Conservation (phyloP, 2,329 filamentous ascomycete species). For the Aspergillus awamori region DNA sequence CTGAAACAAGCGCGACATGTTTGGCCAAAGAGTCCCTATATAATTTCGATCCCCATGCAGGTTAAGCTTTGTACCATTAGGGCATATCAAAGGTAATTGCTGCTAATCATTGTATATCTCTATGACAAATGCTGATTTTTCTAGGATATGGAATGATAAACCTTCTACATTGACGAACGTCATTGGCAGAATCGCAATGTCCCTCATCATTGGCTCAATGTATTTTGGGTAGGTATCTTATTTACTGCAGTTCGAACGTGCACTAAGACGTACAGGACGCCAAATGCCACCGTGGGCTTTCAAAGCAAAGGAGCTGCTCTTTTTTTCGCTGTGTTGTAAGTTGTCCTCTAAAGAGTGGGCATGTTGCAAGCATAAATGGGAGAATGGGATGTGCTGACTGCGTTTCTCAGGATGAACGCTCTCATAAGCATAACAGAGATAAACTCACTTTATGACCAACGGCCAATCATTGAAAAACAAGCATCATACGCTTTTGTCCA, state of each 20-base stretch:
- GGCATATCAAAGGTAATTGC: constrained; percentile 66
- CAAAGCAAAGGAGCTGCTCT: constrained; percentile 76
- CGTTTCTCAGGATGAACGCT: constrained; percentile 48
- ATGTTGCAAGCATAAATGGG: neutral
- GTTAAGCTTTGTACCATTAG: constrained; percentile 78
- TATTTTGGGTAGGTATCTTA: constrained; percentile 33
- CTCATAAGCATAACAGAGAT: constrained; percentile 72
- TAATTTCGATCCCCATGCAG: constrained; percentile 76
- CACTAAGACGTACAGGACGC: constrained; percentile 66
- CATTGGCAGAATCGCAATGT: constrained; percentile 70
- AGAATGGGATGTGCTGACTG: neutral
- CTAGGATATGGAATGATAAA: constrained; percentile 71
- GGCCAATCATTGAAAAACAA: constrained; percentile 92
- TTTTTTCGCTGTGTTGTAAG: constrained; percentile 86
- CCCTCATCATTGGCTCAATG: constrained; percentile 71
- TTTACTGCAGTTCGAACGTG: neutral
- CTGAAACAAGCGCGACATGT: constrained; percentile 42
- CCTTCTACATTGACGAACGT: constrained; percentile 70
- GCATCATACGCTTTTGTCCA: constrained; percentile 86
- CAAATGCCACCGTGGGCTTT: constrained; percentile 69
- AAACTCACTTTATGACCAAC: constrained; percentile 82
- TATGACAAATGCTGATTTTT: constrained; percentile 15
- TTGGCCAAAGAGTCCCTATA: constrained; percentile 63
- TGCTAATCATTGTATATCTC: neutral
- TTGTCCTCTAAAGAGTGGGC: constrained; percentile 49